These are phyloP conservation scores for Umbilicus rupestris DNA, from an alignment of 164 flowering plant genomes.

Conservation along the genomic window DNA sequence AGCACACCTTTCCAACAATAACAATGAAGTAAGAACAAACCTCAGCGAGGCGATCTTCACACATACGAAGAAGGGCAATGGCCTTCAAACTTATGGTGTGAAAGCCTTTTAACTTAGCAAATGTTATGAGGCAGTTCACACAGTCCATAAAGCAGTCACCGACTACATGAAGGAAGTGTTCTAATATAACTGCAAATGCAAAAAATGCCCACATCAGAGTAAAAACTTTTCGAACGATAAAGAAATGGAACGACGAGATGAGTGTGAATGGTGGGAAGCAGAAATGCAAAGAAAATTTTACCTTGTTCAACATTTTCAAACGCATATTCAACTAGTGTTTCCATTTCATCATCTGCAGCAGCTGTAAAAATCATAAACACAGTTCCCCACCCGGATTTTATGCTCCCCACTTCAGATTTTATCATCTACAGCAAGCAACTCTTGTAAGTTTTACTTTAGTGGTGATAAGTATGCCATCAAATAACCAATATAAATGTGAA, in stretches of 20 bases:
- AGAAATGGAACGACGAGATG: too few species aligned
- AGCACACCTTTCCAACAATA: too few species aligned
- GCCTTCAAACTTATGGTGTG: conserved; percentile 94
- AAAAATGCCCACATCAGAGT: too few species aligned
- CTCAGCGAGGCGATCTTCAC: conserved; percentile 99
- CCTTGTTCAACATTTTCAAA: conserved; percentile 99
- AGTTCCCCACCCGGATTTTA: conserved; percentile 97
- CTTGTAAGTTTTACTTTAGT: too few species aligned
- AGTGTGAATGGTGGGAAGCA: too few species aligned
- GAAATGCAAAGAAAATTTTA: conserved; percentile 8
- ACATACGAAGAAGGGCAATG: conserved; percentile 90
- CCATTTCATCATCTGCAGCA: conserved; percentile 90
- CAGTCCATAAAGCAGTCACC: conserved; percentile 99
- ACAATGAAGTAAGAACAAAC: conserved; percentile 30
- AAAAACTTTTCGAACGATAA: too few species aligned
- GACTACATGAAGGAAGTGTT: conserved; percentile 93
- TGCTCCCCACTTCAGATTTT: conserved; percentile 87
- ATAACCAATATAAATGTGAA: not conserved
- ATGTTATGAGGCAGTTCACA: conserved; percentile 89
- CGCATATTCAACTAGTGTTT: conserved; percentile 89
- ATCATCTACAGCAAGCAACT: conserved; percentile 54
- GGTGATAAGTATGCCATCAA: too few species aligned
- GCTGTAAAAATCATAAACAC: conserved; percentile 97
- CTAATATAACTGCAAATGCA: conserved; percentile 74
- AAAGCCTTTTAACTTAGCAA: conserved; percentile 85